phyloP scores from a whole-genome alignment of 192 early-diverging fungal species.

The Podila horticola region DNA sequence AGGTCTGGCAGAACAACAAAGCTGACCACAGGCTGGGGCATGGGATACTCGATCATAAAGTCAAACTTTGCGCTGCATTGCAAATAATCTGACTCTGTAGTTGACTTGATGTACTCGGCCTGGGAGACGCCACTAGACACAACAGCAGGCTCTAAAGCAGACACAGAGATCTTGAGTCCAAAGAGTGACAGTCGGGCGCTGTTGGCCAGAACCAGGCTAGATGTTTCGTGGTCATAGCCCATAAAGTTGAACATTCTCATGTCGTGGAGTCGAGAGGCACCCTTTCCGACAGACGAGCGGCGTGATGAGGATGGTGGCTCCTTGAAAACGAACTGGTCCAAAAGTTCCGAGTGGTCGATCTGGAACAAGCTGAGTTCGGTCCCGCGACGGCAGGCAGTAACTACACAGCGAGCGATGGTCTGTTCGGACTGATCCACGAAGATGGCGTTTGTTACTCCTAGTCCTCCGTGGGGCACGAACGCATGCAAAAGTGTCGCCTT shows the following conservation, averaged over 20 bases:
- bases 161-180: conserved; percentile 38
- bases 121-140: conserved; percentile 6
- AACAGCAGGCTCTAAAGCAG: conserved; percentile 1
- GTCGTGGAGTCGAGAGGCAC: conserved; percentile 39
- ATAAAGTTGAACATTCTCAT: conserved; percentile 60
- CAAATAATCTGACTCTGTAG: background rate
- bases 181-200: conserved; percentile 58
- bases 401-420: conserved; percentile 32
- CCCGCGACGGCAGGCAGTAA: conserved; percentile 55
- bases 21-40: conserved; percentile 52
- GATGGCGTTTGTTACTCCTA: conserved; percentile 33
- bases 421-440: conserved; percentile 32
- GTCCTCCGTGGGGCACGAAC: conserved; percentile 51
- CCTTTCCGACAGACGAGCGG: conserved; percentile 46
- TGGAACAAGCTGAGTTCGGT: conserved; percentile 53
- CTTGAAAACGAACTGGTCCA: conserved; percentile 54
- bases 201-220: conserved; percentile 53
- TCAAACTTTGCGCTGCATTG: conserved; percentile 41
- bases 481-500: conserved; percentile 24
- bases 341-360: conserved; percentile 11
- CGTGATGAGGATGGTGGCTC: conserved; percentile 49
- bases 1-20: conserved; percentile 54
- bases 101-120: conserved; percentile 26
- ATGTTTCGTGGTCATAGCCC: conserved; percentile 49
- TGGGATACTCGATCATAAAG: conserved; percentile 59